A percentile compares a stretch with the other conserved stretches of the same genome.
Conservation (phyloP, 306 rosid genomes). For the Vicia villosa region DNA sequence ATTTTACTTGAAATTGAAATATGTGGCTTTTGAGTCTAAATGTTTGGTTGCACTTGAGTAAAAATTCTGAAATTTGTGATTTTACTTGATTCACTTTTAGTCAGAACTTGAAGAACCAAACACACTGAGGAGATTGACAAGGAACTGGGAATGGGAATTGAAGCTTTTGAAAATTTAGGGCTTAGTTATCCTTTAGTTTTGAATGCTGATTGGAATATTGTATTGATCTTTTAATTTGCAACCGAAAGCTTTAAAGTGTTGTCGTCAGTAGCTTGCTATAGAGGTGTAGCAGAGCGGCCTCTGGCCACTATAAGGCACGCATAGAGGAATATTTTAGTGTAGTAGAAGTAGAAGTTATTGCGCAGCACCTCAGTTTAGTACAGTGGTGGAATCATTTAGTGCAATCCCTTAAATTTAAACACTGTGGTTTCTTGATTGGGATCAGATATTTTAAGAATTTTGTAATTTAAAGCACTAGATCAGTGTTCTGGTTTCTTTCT, state of each 20-base stretch:
- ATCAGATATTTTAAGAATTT: background rate
- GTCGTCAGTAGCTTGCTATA: background rate
- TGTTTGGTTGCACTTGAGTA: too few relatives aligned
- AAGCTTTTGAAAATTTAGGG: slow-evolving; percentile 63
- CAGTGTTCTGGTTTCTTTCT: background rate
- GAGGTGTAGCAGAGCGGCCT: background rate
- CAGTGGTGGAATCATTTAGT: background rate
- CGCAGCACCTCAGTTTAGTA: background rate
- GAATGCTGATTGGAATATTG: slow-evolving; percentile 47
- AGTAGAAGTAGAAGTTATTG: background rate
- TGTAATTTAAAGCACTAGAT: background rate
- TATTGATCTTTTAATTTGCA: slow-evolving; percentile 9
- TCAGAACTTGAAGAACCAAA: too few relatives aligned
- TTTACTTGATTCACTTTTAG: too few relatives aligned
- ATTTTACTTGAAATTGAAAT: too few relatives aligned
- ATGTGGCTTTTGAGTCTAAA: too few relatives aligned
- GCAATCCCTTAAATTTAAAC: background rate
- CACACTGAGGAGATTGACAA: slow-evolving; percentile 51
- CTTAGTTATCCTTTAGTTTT: slow-evolving; percentile 59
- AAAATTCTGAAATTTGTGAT: too few relatives aligned
- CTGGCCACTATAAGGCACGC: background rate
- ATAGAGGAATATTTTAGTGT: background rate
- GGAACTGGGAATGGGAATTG: slow-evolving; percentile 53
- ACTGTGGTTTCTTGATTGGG: background rate
- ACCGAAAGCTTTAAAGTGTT: slow-evolving; percentile 40